Base-by-base conservation (phyloP, 139 green algal species). In the Tetradesmus obliquus region DNA sequence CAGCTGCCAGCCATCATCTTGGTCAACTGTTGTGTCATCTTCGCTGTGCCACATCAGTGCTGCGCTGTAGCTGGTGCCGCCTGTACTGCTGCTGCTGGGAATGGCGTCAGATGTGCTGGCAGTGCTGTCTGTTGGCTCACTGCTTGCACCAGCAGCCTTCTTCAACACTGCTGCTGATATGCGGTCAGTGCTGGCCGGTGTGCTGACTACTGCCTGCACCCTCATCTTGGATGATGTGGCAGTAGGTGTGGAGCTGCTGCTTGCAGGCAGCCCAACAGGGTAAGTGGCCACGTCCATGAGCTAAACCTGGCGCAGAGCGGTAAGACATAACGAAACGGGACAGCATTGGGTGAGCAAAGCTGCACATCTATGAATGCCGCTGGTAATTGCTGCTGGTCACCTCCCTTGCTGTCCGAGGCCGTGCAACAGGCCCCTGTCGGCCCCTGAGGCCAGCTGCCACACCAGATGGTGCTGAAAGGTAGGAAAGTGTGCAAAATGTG, bases 1-100 rank as follows among this genome's bases (percentile, higher is more conserved):
- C 51, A 90, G 66, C 71, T 90, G 86, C 86, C 86, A 90, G 8
- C 86, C 86, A 20, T 71, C 86, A 54, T 90, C 86, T 55, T 90
- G 71, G 12, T 90, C 71, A 55, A 60, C 86, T 55, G 69, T 69
- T 15, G 22, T 71, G 53, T 90, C 71, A 72, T 84, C 86, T 55
- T 90, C 86, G 24, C 45, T 24, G 8, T 71, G 86, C 86, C 86
- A 90, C 69, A 90, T 5, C 71, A 90, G 19, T 13, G 71, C 53
- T 8, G 20, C 55, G 22, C 13, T 79, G 60, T 54, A 90, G 86
- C 86, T 84, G 71, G 85, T 84, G 71, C 66, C 66, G 17, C 51
- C 80, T 24, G 51, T 62, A 62, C 85, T 82, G 72, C 60, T 82
- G 57, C 85, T 90, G 85, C 66, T 22, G 45, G 45, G 55, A 66